These are phyloP conservation scores for Termitomyces sp. DNA, from an alignment of 768 basidiomycete species.

Conservation along the genomic window DNA sequence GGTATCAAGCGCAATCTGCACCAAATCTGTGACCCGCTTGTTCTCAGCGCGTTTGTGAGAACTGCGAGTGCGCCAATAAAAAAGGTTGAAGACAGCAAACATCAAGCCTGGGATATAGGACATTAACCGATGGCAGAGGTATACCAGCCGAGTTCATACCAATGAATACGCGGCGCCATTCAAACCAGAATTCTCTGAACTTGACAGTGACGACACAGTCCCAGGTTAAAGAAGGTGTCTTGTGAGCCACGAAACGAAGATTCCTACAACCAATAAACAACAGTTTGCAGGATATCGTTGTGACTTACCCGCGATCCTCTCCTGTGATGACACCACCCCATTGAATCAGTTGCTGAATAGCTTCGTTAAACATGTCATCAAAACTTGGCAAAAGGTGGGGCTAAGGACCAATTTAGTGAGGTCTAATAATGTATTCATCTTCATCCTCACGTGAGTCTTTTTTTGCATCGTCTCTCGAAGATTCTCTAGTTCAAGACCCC, in stretches of 20 bases:
- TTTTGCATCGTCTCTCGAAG: slow-evolving; percentile 53
- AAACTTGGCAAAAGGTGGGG: slow-evolving; percentile 50
- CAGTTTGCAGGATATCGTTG: slow-evolving; percentile 3
- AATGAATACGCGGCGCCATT: slow-evolving; percentile 60
- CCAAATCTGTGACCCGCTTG: slow-evolving; percentile 64
- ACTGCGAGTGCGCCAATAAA: slow-evolving; percentile 26
- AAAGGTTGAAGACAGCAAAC: slow-evolving; percentile 2
- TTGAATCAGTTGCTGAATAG: slow-evolving; percentile 68
- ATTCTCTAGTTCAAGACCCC: slow-evolving; percentile 61
- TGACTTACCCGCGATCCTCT: slow-evolving; percentile 57
- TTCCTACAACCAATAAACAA: slow-evolving; percentile 39
- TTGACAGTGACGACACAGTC: slow-evolving; percentile 63
- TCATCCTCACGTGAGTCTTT: slow-evolving; percentile 45
- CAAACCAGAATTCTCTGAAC: slow-evolving; percentile 57
- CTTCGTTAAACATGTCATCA: slow-evolving; percentile 73
- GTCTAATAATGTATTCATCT: not conserved
- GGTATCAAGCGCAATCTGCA: slow-evolving; percentile 73
- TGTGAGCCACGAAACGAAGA: slow-evolving; percentile 70
- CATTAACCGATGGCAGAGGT: slow-evolving; percentile 1
- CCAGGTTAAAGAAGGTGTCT: slow-evolving; percentile 60
- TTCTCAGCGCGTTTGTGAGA: slow-evolving; percentile 51
- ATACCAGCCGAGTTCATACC: slow-evolving; percentile 35
- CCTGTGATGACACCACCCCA: slow-evolving; percentile 70
- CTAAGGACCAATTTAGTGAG: slow-evolving; percentile 25
- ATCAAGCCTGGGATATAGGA: slow-evolving; percentile 1